Base-by-base conservation (phyloP, 208 protist genomes). In the Kentomonas sorsogonicus region DNA sequence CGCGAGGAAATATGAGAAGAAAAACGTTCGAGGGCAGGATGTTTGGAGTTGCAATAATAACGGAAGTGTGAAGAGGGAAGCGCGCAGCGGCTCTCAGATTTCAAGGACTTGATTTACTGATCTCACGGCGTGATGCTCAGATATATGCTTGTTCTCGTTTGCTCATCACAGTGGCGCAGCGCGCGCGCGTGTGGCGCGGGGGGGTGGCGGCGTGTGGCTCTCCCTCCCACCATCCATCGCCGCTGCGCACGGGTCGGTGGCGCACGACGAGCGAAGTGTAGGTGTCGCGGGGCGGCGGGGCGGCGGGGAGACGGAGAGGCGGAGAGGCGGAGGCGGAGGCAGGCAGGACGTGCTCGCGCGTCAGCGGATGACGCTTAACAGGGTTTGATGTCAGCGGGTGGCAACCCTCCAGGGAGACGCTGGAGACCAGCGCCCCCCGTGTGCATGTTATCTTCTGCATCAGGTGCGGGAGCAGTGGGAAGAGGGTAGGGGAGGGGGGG, bases 141-240 rank as follows among this genome's bases (percentile, higher is more conserved):
- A 75, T 79, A 79, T 79, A 79, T 75, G 68, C 72, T 79, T 79
- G 72, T 79, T 74, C 72, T 78, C 1, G 58, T 0, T 44, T 63
- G 57, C 46, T 60, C 72, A 74, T 74, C 72, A 59, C 48, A 56
- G 22, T 34, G 16, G 20, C 38, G 44, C 69, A 36, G 40, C 2
- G 16, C 7, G 20, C 44, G 31, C 31, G 26, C 7, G 47, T 6
- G 16, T 16, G 39, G 36, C 53, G n/a, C n/a, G n/a, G n/a, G n/a
- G n/a, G n/a, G n/a, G n/a, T n/a, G n/a, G n/a, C n/a, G n/a, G n/a
- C n/a, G n/a, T n/a, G n/a, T n/a, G 30, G 45, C 43, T 66, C 61
- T 67, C 34, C 61, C 53, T 61, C 62, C 23, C 63, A 69, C 53
- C 53, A 69, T 69, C 63, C 63, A 63, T 69, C 63, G 63, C 43